These are phyloP conservation scores for Corymbia citriodora DNA, from an alignment of 441 rosid genomes.

Conservation along the genomic window DNA sequence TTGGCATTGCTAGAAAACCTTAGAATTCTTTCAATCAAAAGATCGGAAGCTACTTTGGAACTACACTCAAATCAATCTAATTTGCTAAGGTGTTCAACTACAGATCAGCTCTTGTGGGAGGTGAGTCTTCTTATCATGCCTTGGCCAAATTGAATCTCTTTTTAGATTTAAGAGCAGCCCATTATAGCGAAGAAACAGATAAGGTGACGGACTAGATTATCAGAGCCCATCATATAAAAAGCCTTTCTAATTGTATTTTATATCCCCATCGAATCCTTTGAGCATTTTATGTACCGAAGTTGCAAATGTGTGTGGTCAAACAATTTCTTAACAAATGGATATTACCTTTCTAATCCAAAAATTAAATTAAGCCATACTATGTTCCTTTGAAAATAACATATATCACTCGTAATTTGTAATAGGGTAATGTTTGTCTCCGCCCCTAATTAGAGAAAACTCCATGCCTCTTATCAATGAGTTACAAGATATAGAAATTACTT, in stretches of 20 bases:
- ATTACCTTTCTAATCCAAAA: not conserved
- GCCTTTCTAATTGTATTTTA: not conserved
- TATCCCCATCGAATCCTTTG: not conserved
- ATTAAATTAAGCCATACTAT: not conserved
- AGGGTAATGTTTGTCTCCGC: not conserved
- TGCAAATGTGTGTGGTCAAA: rapidly evolving
- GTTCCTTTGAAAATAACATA: not conserved
- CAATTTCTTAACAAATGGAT: not conserved
- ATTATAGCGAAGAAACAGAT: not conserved
- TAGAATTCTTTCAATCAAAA: not conserved
- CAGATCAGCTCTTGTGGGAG: not conserved
- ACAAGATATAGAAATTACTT: not conserved
- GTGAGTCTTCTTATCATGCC: not conserved
- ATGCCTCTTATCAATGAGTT: not conserved
- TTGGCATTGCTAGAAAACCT: not conserved
- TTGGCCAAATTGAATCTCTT: not conserved
- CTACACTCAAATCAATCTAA: not conserved
- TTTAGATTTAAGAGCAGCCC: not conserved
- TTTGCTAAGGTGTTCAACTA: not conserved
- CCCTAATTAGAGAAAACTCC: not conserved
- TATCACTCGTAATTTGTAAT: not conserved
- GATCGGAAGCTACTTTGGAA: not conserved
- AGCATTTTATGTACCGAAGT: not conserved
- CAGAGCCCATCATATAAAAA: not conserved
- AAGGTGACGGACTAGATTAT: not conserved